phyloP scores from a whole-genome alignment of 2,329 filamentous ascomycete species.

The Alternaria rosae region DNA sequence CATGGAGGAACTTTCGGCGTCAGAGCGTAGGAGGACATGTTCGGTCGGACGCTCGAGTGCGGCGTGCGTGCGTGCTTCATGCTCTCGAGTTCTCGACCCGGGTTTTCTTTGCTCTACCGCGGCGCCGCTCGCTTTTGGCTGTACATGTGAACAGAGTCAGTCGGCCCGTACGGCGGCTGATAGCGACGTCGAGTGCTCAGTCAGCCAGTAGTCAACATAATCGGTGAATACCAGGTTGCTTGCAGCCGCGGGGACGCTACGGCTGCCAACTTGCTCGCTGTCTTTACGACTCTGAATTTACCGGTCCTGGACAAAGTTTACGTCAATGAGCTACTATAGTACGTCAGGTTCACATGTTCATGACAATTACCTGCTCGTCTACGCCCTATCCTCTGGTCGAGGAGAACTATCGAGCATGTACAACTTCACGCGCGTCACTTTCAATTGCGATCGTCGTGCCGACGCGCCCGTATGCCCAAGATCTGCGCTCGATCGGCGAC shows the following conservation, averaged over 20 bases:
- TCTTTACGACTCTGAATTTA: conserved; percentile 9
- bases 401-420: background rate
- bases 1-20: conserved; percentile 4
- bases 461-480: conserved; percentile 26
- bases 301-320: conserved; percentile 2
- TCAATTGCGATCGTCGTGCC: conserved; percentile 37
- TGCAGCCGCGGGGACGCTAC: conserved; percentile 1
- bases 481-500: conserved; percentile 33
- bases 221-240: conserved; percentile 1
- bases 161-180: conserved; percentile 4
- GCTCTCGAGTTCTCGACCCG: conserved; percentile 2
- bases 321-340: conserved; percentile 3
- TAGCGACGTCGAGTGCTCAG: background rate
- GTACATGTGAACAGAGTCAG: background rate
- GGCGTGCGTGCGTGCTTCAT: conserved; percentile 3
- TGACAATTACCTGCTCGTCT: conserved; percentile 3
- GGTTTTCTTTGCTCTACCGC: background rate
- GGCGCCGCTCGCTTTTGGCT: background rate
- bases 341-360: conserved; percentile 1
- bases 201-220: background rate
- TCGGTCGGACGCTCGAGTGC: conserved; percentile 4
- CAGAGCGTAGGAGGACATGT: conserved; percentile 2
- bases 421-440: conserved; percentile 10
- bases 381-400: conserved; percentile 7
- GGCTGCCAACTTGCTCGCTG: background rate